Conservation (phyloP, 768 basidiomycete species). For the Agaricus sinodeliciosus region DNA sequence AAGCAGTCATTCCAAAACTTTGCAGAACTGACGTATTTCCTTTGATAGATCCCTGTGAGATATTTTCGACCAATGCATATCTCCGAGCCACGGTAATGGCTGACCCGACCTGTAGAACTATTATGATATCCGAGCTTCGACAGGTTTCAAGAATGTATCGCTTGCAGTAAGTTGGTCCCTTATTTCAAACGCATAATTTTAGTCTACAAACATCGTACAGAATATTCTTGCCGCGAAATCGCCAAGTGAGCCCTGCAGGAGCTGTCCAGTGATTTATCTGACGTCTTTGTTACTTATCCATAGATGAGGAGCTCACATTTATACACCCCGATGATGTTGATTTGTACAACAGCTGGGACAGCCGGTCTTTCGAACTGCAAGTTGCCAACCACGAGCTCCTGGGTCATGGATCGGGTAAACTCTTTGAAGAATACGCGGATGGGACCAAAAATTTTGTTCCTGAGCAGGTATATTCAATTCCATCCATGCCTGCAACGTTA, state of each 20-base stretch:
- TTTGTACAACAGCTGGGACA: slow-evolving; percentile 75
- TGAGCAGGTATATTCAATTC: slow-evolving; percentile 37
- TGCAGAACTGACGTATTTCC: neutral
- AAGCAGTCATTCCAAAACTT: neutral
- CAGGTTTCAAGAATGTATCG: slow-evolving; percentile 88
- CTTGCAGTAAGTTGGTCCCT: slow-evolving; percentile 47
- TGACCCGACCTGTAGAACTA: slow-evolving; percentile 47
- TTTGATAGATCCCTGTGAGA: slow-evolving; percentile 55
- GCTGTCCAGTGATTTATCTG: neutral
- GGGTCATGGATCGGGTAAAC: slow-evolving; percentile 80
- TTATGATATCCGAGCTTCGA: slow-evolving; percentile 74
- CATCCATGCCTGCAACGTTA: neutral
- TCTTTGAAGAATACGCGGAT: slow-evolving; percentile 70
- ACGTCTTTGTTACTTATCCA: neutral
- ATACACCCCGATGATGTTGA: slow-evolving; percentile 72
- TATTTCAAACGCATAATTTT: neutral
- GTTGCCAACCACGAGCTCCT: slow-evolving; percentile 89
- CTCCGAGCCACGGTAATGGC: neutral
- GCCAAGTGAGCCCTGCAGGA: slow-evolving; percentile 44
- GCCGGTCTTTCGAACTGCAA: slow-evolving; percentile 75
- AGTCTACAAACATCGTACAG: slow-evolving; percentile 22
- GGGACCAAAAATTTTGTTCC: slow-evolving; percentile 82
- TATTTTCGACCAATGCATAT: neutral
- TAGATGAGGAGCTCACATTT: slow-evolving; percentile 77
- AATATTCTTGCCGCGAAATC: slow-evolving; percentile 87